Percentiles rank a stretch among this genome's conserved stretches.
Conservation (phyloP, 441 rosid species). For the Arabidopsis hybrid region DNA sequence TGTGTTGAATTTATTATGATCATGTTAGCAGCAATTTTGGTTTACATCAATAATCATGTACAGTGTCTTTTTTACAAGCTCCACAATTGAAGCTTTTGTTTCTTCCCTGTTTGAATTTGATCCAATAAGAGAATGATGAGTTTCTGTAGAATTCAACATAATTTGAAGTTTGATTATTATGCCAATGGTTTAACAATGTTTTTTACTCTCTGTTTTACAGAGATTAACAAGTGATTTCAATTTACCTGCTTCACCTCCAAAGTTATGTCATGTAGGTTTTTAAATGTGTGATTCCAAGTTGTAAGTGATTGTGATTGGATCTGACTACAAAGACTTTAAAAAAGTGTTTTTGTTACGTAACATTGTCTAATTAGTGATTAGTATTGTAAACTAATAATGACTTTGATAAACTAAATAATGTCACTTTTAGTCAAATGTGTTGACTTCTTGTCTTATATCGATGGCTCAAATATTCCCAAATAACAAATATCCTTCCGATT, state of each 20-base stretch:
- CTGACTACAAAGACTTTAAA: neutral
- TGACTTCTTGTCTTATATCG: conserved; percentile 35
- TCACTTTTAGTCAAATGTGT: conserved; percentile 20
- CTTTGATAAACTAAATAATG: conserved; percentile 16
- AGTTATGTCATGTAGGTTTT: neutral
- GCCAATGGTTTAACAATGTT: neutral
- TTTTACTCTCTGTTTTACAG: neutral
- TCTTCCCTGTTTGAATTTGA: conserved; percentile 3
- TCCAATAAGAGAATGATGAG: neutral
- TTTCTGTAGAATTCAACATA: conserved; percentile 10
- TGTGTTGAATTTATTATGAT: neutral
- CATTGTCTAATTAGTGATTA: neutral
- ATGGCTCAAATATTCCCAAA: conserved; percentile 28
- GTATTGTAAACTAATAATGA: neutral
- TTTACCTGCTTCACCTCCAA: conserved; percentile 8
- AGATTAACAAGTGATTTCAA: neutral
- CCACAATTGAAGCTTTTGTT: conserved; percentile 9
- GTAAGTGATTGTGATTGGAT: conserved; percentile 12
- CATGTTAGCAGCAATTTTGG: conserved; percentile 18
- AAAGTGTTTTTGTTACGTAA: conserved; percentile 1
- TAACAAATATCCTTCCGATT: conserved; percentile 34
- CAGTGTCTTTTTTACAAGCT: conserved; percentile 19
- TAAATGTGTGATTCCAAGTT: neutral
- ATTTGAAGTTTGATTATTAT: neutral
- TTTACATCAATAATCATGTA: conserved; percentile 33